Evolutionary conservation across 2,329 filamentous ascomycete genomes (phyloP), one percentile per base, ranked within the genome.

Genomic region (Reticulascus tulasneorum): DNA sequence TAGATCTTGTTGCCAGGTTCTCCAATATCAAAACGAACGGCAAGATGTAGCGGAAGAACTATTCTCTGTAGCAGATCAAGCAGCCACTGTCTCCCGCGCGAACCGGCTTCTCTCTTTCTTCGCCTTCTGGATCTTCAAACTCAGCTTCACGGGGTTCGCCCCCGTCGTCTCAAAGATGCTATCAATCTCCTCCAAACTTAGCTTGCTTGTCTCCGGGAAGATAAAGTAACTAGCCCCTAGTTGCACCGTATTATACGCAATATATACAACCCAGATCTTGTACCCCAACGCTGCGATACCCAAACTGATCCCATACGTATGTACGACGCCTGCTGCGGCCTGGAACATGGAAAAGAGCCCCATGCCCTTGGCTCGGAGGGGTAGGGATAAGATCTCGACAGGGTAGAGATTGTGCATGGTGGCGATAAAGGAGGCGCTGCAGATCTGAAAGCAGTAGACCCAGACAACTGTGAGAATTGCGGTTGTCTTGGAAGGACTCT

Each of bases 141-240:
- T 42, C 11, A 45, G 33, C 33, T 43, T 40, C 10, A 42, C 35
- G 15, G 42, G 42, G 24, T 37, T 25, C 3, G 39, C 32, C 19
- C 40, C 36, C 5, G 35, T 18, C 4, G 42, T 45, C 33, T 45
- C 42, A 40, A 80, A 79, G 37, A 79, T 74, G 27, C 67, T 68
- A 45, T 77, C 73, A 33, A 77, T 77, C 54, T 78, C 73, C 50
- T 78, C 73, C 27, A 77, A 58, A 16, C 60, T 66, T 23, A 73
- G 51, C 15, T 59, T 60, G 28, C 64, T 64, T 9, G 71, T 75
- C 49, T 75, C 72, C 0, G 71, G 71, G 48, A 75, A 76, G 42
- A 71, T 57, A 34, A 72, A 72, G 45, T 69, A 75, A 1, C 59
- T 59, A 7, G 63, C 46, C 4, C 63, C 47, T n/a, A 73, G 52